Conservation (phyloP, 495 filamentous ascomycete genomes). For the Trypethelium eluteriae region DNA sequence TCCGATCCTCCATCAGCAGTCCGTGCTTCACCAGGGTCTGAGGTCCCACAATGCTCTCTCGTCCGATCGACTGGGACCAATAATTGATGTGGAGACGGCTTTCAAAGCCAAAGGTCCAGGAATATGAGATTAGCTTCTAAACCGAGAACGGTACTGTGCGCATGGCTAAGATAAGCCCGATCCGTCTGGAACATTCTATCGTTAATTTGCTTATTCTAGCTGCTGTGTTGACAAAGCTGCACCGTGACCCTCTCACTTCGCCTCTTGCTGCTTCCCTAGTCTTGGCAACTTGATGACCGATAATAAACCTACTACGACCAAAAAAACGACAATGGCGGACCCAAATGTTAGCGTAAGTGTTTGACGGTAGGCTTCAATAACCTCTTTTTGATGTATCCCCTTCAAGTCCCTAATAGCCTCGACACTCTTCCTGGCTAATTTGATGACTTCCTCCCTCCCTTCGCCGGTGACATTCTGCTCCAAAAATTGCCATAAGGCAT, state of each 20-base stretch:
- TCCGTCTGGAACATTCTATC: too few relatives aligned
- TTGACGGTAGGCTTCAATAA: conserved; percentile 26
- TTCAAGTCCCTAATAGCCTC: conserved; percentile 44
- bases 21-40: too few relatives aligned
- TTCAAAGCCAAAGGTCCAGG: too few relatives aligned
- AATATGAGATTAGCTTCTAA: too few relatives aligned
- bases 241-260: neutral
- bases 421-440: conserved; percentile 49
- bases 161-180: too few relatives aligned
- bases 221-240: neutral
- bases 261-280: conserved; percentile 10
- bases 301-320: conserved; percentile 22
- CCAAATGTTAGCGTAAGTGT: conserved; percentile 28
- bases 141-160: too few relatives aligned
- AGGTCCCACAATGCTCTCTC: too few relatives aligned
- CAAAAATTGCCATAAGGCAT: conserved; percentile 54
- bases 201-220: too few relatives aligned
- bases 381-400: conserved; percentile 45
- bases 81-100: too few relatives aligned
- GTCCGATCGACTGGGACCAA: too few relatives aligned
- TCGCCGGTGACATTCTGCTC: conserved; percentile 48
- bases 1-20: too few relatives aligned
- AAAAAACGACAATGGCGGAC: conserved; percentile 25
- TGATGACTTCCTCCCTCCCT: conserved; percentile 46
- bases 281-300: conserved; percentile 22